Conservation (phyloP, 345 rosid species). For the Atalantia buxifolia region DNA sequence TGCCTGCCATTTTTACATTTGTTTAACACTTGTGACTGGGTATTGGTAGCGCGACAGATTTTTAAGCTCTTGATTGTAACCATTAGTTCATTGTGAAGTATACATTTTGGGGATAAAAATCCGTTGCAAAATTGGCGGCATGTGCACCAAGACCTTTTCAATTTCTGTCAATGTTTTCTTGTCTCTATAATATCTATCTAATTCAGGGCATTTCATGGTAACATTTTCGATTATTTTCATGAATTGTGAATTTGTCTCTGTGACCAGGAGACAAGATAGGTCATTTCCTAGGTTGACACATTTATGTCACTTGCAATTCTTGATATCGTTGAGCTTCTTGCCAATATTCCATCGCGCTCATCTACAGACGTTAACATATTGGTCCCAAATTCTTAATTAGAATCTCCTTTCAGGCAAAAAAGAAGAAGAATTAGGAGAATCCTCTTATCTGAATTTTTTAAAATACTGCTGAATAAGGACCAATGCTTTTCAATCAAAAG, state of each 20-base stretch:
- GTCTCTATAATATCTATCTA: background rate
- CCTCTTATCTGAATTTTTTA: background rate
- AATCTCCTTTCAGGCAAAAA: background rate
- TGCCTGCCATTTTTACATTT: background rate
- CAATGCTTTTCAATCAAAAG: background rate
- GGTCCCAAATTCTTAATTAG: background rate
- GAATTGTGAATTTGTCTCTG: background rate
- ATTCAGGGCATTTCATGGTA: background rate
- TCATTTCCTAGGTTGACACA: background rate
- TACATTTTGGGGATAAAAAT: too few relatives aligned
- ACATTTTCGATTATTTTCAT: background rate
- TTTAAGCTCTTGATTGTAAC: too few relatives aligned
- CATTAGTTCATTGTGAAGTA: too few relatives aligned
- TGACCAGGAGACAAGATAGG: background rate
- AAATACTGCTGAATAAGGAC: background rate
- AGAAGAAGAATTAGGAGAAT: background rate
- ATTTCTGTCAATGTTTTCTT: background rate
- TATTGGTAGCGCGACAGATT: too few relatives aligned
- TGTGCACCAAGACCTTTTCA: background rate
- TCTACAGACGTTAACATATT: background rate
- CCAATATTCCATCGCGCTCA: background rate
- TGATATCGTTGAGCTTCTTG: background rate
- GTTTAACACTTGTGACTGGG: too few relatives aligned
- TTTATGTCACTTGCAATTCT: too few relatives aligned
- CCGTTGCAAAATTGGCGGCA: too few relatives aligned